Conservation (phyloP, 257 asterid species). For the Oldenlandia corymbosa region DNA sequence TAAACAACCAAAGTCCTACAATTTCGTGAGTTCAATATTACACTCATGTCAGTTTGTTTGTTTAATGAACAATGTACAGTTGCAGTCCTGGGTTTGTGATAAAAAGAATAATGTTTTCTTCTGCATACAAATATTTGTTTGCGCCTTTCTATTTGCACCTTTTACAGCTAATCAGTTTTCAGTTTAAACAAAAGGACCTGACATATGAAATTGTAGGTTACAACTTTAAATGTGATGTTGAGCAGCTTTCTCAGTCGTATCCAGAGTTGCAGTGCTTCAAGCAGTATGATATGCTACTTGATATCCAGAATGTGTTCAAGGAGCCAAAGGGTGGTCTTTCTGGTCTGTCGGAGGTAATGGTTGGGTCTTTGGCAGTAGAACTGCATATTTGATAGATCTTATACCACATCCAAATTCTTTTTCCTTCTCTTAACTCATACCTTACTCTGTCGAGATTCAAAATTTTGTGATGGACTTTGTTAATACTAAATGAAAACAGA, state of each 20-base stretch:
- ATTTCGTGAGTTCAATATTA: too few species aligned
- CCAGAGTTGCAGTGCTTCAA: constrained; percentile 68
- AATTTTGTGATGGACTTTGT: not conserved
- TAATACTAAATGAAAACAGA: constrained; percentile 38
- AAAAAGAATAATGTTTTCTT: not conserved
- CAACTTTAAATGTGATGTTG: constrained; percentile 80
- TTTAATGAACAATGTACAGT: not conserved
- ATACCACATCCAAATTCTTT: too few species aligned
- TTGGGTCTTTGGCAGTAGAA: not conserved
- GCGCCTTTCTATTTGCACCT: not conserved
- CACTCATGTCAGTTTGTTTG: too few species aligned
- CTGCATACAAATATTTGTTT: not conserved
- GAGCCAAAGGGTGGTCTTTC: constrained; percentile 85
- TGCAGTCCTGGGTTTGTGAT: not conserved
- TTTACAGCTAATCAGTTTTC: constrained; percentile 2
- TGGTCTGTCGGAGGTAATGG: constrained; percentile 75
- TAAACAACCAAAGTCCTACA: too few species aligned
- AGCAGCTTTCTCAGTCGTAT: constrained; percentile 74
- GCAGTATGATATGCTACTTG: constrained; percentile 84
- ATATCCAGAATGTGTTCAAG: constrained; percentile 82
- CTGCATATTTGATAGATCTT: not conserved
- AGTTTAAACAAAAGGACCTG: constrained; percentile 2
- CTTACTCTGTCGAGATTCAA: not conserved
- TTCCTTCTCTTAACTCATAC: not conserved
- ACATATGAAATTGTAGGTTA: constrained; percentile 49